Evolutionary conservation across 2,329 filamentous ascomycete genomes (phyloP).

Genomic region (Periconia sp.): DNA sequence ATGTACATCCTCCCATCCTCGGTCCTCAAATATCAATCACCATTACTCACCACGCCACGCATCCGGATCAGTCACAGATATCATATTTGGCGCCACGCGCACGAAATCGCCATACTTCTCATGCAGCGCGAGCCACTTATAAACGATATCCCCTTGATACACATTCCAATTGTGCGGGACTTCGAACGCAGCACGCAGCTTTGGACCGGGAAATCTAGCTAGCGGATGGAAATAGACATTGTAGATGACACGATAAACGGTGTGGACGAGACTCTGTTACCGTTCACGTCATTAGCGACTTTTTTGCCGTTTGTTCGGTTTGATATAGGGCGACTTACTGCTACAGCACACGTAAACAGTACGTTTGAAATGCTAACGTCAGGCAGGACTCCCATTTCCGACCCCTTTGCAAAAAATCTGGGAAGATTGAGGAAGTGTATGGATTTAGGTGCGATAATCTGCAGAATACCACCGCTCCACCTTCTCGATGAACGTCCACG

Average conservation of each 20-base stretch:
- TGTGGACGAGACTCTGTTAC: not conserved
- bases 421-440: no score
- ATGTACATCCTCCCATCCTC: not conserved
- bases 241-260: slow-evolving; percentile 21
- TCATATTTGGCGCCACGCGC: slow-evolving; percentile 3
- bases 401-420: no score
- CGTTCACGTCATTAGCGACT: not conserved
- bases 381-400: not conserved
- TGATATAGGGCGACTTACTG: slow-evolving; percentile 6
- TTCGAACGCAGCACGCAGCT: slow-evolving; percentile 22
- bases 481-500: no score
- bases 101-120: slow-evolving; percentile 9
- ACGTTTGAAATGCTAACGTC: not conserved
- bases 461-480: no score
- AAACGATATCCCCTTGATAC: slow-evolving; percentile 10
- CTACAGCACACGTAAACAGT: not conserved
- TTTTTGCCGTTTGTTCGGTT: not conserved
- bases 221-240: slow-evolving; percentile 44
- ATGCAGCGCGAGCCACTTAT: slow-evolving; percentile 5
- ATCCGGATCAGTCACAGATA: slow-evolving; percentile 12
- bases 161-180: slow-evolving; percentile 15
- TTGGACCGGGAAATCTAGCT: slow-evolving; percentile 43
- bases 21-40: not conserved
- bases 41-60: slow-evolving; percentile 13
- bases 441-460: no score